These are phyloP conservation scores for Saturnispora ahearnii DNA, from an alignment of 805 yeast genomes.

Conservation along the genomic window DNA sequence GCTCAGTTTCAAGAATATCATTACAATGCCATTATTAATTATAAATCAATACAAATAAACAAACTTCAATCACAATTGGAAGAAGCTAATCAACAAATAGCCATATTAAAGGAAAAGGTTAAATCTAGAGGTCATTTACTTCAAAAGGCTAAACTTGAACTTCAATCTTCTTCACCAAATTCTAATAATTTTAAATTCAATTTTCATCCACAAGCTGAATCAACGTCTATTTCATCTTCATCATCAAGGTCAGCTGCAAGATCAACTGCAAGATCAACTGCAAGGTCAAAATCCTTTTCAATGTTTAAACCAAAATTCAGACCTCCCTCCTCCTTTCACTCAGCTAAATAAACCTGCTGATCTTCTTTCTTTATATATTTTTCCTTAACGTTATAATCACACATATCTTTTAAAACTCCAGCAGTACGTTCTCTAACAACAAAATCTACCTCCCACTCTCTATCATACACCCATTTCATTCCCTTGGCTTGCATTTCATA, in stretches of 20 bases:
- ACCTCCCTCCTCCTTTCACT: neutral
- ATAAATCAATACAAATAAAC: neutral
- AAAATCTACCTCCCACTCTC: constrained; percentile 3
- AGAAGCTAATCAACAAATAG: neutral
- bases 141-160: neutral
- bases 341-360: neutral
- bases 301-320: neutral
- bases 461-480: constrained; percentile 4
- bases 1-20: neutral
- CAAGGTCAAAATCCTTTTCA: neutral
- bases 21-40: neutral
- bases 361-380: neutral
- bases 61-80: neutral
- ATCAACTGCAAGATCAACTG: constrained; percentile 12
- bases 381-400: constrained; percentile 1
- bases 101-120: neutral
- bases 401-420: constrained; percentile 5
- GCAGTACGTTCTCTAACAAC: constrained; percentile 4
- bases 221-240: constrained; percentile 23
- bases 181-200: neutral
- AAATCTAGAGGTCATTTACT: neutral
- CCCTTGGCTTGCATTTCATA: constrained; percentile 14
- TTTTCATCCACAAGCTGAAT: neutral
- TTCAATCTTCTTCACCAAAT: neutral
- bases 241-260: constrained; percentile 11